These are phyloP conservation scores for Blastobotrys aristatus DNA, from an alignment of 1,139 yeast species.

Conservation along the genomic window DNA sequence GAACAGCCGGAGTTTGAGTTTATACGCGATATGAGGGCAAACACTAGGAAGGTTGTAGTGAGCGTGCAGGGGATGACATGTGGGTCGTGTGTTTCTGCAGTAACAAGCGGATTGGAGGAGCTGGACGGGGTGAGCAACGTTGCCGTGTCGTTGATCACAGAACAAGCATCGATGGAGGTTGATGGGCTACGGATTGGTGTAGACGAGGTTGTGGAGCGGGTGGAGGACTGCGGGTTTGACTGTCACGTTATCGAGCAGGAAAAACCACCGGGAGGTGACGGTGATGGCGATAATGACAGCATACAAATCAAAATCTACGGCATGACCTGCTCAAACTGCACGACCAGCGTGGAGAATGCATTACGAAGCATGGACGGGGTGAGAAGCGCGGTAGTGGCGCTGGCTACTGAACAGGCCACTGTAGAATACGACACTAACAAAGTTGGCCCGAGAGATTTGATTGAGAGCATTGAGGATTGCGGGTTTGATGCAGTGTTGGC, in stretches of 20 bases:
- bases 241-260: background rate
- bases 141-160: conserved; percentile 68
- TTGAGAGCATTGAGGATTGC: conserved; percentile 44
- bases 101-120: conserved; percentile 49
- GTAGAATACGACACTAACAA: conserved; percentile 42
- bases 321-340: conserved; percentile 60
- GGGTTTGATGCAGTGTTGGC: conserved; percentile 48
- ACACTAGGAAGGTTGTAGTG: conserved; percentile 6
- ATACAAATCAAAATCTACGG: conserved; percentile 44
- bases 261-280: background rate
- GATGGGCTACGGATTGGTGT: conserved; percentile 32
- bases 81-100: conserved; percentile 68
- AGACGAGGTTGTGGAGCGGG: conserved; percentile 40
- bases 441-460: conserved; percentile 55
- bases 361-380: conserved; percentile 46
- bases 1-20: background rate
- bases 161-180: conserved; percentile 58
- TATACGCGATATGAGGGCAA: background rate
- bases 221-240: conserved; percentile 70
- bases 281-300: background rate
- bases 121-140: conserved; percentile 48
- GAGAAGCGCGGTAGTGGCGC: conserved; percentile 37
- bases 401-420: conserved; percentile 42
- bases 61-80: conserved; percentile 73
- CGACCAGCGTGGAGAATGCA: conserved; percentile 46